Conservation (phyloP, 768 basidiomycete genomes). For the Hirschioporus abietinus region DNA sequence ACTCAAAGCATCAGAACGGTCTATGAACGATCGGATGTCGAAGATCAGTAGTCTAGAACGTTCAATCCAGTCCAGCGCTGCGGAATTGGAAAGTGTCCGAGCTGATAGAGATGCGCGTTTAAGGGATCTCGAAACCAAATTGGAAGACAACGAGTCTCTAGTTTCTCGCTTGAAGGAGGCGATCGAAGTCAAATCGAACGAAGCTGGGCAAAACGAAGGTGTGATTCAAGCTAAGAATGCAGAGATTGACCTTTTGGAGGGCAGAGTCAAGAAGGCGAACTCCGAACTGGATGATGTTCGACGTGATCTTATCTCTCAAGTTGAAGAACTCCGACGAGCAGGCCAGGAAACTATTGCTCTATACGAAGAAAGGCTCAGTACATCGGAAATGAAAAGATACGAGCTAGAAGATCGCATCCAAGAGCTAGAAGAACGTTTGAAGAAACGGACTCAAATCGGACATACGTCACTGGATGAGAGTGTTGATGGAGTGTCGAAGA, state of each 20-base stretch:
- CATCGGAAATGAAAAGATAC: constrained; percentile 64
- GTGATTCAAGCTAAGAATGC: constrained; percentile 51
- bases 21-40: constrained; percentile 38
- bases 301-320: constrained; percentile 60
- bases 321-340: constrained; percentile 82
- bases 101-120: constrained; percentile 39
- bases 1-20: constrained; percentile 35
- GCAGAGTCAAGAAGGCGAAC: constrained; percentile 39
- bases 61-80: constrained; percentile 28
- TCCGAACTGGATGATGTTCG: constrained; percentile 52
- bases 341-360: constrained; percentile 94
- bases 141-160: constrained; percentile 40
- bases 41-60: constrained; percentile 45
- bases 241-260: constrained; percentile 54
- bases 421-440: constrained; percentile 49
- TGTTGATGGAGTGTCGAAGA: constrained; percentile 64
- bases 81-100: constrained; percentile 42
- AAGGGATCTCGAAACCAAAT: constrained; percentile 37
- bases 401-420: constrained; percentile 68
- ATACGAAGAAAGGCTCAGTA: constrained; percentile 84
- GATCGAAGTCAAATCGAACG: constrained; percentile 45
- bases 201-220: constrained; percentile 43
- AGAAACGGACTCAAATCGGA: constrained; percentile 26
- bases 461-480: constrained; percentile 28
- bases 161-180: constrained; percentile 46